phyloP scores from a whole-genome alignment of 2,329 filamentous ascomycete genomes.

The Monilinia fructigena region DNA sequence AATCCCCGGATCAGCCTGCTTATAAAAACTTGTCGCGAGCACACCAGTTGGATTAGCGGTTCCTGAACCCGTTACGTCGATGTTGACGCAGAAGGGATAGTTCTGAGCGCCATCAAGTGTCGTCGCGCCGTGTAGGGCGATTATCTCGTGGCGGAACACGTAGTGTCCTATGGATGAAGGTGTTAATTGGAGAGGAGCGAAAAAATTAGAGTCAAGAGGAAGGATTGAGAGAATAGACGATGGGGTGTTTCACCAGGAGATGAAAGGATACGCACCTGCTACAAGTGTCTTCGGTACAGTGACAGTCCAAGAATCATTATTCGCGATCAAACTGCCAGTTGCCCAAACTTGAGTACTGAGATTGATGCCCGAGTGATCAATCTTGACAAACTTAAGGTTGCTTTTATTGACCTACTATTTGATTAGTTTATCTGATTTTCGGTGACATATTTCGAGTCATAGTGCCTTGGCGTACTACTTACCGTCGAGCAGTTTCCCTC shows the following conservation, averaged over 20 bases:
- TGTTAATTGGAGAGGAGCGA: too few species aligned
- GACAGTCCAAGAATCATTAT: conserved; percentile 17
- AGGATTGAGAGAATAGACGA: not conserved
- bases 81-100: conserved; percentile 51
- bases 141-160: conserved; percentile 54
- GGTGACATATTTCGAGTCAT: too few species aligned
- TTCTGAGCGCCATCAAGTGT: conserved; percentile 47
- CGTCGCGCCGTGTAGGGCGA: conserved; percentile 30
- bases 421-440: not conserved
- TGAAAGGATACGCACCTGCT: not conserved
- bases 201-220: conserved; percentile 39
- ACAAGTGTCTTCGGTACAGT: conserved; percentile 16
- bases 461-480: not conserved
- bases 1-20: conserved; percentile 45
- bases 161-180: conserved; percentile 50
- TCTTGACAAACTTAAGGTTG: conserved; percentile 18
- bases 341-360: conserved; percentile 17
- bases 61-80: conserved; percentile 47
- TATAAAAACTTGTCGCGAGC: conserved; percentile 44
- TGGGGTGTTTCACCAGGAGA: not conserved
- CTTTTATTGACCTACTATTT: not conserved
- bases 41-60: conserved; percentile 41
- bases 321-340: conserved; percentile 3
- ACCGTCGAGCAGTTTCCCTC: conserved; percentile 44
- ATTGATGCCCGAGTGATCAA: conserved; percentile 15